Conservation (phyloP, 805 yeast genomes). For the Yamadazyma philogaea region DNA sequence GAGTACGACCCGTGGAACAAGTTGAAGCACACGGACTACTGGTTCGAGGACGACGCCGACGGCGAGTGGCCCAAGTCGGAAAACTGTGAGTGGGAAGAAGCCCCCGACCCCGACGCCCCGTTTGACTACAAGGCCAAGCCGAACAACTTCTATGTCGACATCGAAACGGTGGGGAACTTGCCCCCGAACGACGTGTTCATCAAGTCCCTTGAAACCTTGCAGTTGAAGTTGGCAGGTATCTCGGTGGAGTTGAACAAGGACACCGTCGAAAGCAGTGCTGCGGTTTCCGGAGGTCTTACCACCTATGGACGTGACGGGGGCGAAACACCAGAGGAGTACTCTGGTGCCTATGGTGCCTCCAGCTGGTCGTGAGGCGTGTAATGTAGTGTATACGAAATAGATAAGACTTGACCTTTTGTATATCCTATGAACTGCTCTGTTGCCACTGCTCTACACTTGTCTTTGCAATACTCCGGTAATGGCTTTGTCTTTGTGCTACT, state of each 20-base stretch:
- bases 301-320: conserved; percentile 41
- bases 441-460: neutral
- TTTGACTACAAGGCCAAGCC: conserved; percentile 87
- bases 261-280: conserved; percentile 35
- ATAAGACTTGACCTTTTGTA: too few relatives aligned
- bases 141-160: conserved; percentile 75
- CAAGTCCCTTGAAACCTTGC: conserved; percentile 80
- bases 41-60: conserved; percentile 90
- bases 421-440: too few relatives aligned
- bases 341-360: conserved; percentile 38
- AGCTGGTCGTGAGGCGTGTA: conserved; percentile 24
- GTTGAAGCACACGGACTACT: conserved; percentile 88
- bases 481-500: too few relatives aligned
- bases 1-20: conserved; percentile 99
- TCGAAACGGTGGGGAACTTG: conserved; percentile 89
- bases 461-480: neutral
- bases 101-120: conserved; percentile 80
- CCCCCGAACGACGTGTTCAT: conserved; percentile 86
- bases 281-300: conserved; percentile 45
- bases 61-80: conserved; percentile 91
- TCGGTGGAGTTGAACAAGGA: conserved; percentile 61
- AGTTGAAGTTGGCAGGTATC: conserved; percentile 86
- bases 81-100: conserved; percentile 95
- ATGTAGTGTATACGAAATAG: conserved; percentile 1
- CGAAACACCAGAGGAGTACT: conserved; percentile 18